phyloP scores from a whole-genome alignment of 1,284 basidiomycete genomes.

The Porogramme epimiltina region DNA sequence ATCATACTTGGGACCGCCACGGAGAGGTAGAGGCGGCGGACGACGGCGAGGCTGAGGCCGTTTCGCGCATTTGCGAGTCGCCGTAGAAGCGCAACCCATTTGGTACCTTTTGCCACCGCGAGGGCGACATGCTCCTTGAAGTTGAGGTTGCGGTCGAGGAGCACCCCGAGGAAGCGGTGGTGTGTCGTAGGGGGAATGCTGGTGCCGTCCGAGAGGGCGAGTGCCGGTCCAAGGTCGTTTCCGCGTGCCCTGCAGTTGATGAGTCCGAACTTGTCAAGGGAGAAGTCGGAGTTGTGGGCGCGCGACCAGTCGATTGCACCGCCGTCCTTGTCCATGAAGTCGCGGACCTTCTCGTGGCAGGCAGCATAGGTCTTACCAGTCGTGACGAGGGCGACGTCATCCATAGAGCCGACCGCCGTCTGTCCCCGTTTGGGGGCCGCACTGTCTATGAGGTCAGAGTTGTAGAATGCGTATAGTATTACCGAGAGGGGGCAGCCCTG shows the following conservation, averaged over 20 bases:
- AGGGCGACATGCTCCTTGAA: constrained; percentile 34
- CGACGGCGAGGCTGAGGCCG: not conserved
- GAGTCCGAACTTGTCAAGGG: constrained; percentile 26
- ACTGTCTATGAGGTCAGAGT: too few relatives aligned
- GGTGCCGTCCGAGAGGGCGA: constrained; percentile 4
- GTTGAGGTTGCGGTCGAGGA: constrained; percentile 36
- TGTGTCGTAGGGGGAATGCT: constrained; percentile 12
- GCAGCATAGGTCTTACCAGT: too few relatives aligned
- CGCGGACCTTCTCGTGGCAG: too few relatives aligned
- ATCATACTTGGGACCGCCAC: constrained; percentile 36
- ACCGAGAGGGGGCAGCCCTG: too few relatives aligned
- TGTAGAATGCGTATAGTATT: too few relatives aligned
- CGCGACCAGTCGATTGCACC: constrained; percentile 26
- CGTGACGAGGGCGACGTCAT: too few relatives aligned
- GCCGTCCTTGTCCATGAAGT: too few relatives aligned
- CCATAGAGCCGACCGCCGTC: too few relatives aligned
- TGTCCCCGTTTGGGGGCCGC: too few relatives aligned
- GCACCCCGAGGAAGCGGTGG: constrained; percentile 37
- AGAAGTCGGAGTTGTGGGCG: constrained; percentile 27
- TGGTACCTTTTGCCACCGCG: constrained; percentile 34
- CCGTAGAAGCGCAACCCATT: constrained; percentile 21
- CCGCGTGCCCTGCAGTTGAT: constrained; percentile 12
- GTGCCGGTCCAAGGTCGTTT: constrained; percentile 9
- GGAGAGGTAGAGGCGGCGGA: constrained; percentile 25
- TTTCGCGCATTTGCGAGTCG: constrained; percentile 21